phyloP scores from a whole-genome alignment of 768 basidiomycete genomes.

The Suillus decipiens region DNA sequence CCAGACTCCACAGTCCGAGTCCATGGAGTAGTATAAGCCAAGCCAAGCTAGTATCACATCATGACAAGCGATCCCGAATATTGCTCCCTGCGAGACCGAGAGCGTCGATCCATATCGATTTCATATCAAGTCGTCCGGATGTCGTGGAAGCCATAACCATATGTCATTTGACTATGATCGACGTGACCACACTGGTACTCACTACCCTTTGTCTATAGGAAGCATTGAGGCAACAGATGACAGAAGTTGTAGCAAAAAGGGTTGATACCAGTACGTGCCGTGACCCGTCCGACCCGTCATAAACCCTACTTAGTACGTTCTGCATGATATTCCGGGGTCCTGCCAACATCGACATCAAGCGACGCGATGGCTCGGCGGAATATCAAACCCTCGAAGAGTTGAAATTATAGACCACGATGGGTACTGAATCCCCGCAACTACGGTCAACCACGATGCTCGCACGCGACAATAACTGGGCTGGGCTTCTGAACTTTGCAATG shows the following conservation, averaged over 20 bases:
- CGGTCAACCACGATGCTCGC: neutral
- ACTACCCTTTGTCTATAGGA: no score
- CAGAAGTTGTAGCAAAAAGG: no score
- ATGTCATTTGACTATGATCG: neutral
- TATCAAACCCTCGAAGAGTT: neutral
- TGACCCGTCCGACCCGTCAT: no score
- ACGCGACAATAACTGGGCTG: no score
- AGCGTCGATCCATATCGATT: neutral
- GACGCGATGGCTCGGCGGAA: neutral
- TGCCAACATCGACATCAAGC: neutral
- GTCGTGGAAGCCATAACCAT: neutral
- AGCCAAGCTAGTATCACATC: neutral
- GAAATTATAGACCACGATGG: conserved; percentile 1
- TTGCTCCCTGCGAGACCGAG: neutral
- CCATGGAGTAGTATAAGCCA: neutral
- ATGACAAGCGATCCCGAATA: neutral
- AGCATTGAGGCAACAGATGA: no score
- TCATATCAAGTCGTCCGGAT: conserved; percentile 1
- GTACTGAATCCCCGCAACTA: neutral
- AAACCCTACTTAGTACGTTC: no score
- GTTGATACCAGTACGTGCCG: no score
- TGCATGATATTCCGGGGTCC: neutral
- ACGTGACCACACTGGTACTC: neutral
- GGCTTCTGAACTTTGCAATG: neutral
- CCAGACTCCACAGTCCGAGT: neutral